Conservation (phyloP, 2,329 filamentous ascomycete genomes). For the Hypoxylon rubiginosum region DNA sequence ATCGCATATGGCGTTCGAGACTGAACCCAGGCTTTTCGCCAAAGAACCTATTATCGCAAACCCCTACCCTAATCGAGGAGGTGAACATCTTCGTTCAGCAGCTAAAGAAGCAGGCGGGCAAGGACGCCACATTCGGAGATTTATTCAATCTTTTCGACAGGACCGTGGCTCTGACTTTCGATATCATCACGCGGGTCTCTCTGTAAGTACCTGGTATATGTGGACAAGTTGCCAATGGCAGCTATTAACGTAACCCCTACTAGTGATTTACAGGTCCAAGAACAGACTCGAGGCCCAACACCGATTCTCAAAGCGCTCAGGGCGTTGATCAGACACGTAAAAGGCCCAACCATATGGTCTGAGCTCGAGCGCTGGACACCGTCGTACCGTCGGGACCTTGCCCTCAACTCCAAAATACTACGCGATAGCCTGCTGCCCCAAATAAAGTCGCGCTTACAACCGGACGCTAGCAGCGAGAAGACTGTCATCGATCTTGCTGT, state of each 20-base stretch:
- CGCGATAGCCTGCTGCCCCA: no score
- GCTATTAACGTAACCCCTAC: neutral
- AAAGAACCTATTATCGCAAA: slow-evolving; percentile 1
- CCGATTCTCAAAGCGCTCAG: neutral
- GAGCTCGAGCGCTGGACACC: neutral
- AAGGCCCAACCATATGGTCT: neutral
- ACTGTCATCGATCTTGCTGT: no score
- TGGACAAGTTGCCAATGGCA: neutral
- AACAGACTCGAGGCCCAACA: slow-evolving; percentile 7
- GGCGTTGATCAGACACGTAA: neutral
- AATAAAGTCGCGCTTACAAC: no score
- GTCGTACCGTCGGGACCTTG: no score
- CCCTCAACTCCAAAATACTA: no score
- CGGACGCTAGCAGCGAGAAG: no score
- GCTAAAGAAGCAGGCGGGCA: slow-evolving; percentile 18
- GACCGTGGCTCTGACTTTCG: slow-evolving; percentile 28
- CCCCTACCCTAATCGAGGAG: slow-evolving; percentile 24
- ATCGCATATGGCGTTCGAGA: slow-evolving; percentile 29
- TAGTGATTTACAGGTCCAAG: neutral
- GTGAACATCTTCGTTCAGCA: slow-evolving; percentile 25
- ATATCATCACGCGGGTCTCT: slow-evolving; percentile 27
- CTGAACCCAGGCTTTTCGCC: slow-evolving; percentile 33
- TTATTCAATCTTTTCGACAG: slow-evolving; percentile 33
- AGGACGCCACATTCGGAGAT: slow-evolving; percentile 15
- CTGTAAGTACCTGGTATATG: slow-evolving; percentile 30